Evolutionary conservation across 2,329 filamentous ascomycete genomes (phyloP), one percentile per base, ranked within the genome.

Genomic region (Coniosporium tulheliwenetii): DNA sequence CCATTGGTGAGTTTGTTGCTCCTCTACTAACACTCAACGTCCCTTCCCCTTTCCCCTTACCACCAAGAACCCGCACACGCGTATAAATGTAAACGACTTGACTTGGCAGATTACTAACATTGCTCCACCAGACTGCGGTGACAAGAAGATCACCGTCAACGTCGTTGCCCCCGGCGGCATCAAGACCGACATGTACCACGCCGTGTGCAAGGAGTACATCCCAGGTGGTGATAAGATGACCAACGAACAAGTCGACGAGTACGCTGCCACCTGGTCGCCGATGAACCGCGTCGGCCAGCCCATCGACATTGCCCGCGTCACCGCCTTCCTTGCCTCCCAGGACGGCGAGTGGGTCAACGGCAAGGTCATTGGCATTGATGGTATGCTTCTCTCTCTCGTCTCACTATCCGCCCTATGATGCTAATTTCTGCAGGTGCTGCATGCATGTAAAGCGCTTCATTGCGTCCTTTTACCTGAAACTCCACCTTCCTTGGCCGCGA

Each of bases 261-360:
- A 71, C 54, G 76, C 75, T 36, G 66, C 69, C 45, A 75, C 69
- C 44, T 79, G 75, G 74, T 78, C 73, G 13, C 76, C 77, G 32
- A 65, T 77, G 49, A 68, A 70, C 62, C 73, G 77, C 53, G 76
- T 79, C 44, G 77, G 77, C 48, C 73, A 79, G 47, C 77, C 77
- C 43, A 72, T 78, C 53, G 77, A 81, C 54, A 74, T 81, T 55
- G 77, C 77, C 46, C 71, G 75, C 45, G 74, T 78, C 13, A 75
- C 78, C 42, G 74, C 70, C 62, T 64, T 73, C 67, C 50, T 78
- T 58, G 55, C 75, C 50, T 58, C 71, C 56, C 60, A 78, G 63
- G 60, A 77, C 58, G 56, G 73, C 56, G 64, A 79, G 53, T 69
- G 54, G 69, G 61, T 70, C 44, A 70, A 70, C 54, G 67, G 67